phyloP scores from a whole-genome alignment of 2,329 filamentous ascomycete species.

The Verticillium nonalfalfae region DNA sequence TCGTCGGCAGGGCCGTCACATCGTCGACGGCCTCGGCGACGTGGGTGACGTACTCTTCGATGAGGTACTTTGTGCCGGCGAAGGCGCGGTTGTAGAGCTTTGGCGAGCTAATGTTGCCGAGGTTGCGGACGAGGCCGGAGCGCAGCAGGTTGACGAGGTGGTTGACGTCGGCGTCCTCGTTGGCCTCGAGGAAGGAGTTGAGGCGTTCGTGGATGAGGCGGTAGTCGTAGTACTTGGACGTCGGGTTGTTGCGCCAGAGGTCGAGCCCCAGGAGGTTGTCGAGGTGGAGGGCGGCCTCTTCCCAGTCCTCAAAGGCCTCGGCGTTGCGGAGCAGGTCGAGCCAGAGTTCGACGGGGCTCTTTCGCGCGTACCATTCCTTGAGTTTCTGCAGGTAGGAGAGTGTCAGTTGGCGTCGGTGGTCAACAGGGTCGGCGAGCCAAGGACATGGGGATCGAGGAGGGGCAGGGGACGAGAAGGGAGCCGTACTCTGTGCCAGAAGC shows the following conservation, averaged over 20 bases:
- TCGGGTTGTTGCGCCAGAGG: constrained; percentile 77
- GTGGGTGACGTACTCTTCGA: constrained; percentile 84
- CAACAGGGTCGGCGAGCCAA: too few relatives aligned
- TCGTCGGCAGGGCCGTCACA: constrained; percentile 61
- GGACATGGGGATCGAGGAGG: not conserved
- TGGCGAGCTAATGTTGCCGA: constrained; percentile 83
- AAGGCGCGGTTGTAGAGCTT: constrained; percentile 80
- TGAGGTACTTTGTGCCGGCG: constrained; percentile 81
- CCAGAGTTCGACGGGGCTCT: constrained; percentile 59
- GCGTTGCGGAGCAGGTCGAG: constrained; percentile 60
- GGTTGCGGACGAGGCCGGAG: constrained; percentile 72
- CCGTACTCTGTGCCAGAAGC: constrained; percentile 57
- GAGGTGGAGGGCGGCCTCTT: constrained; percentile 74
- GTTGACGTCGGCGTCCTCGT: constrained; percentile 66
- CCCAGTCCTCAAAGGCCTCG: constrained; percentile 76
- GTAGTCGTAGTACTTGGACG: constrained; percentile 80
- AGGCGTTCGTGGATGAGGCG: constrained; percentile 74
- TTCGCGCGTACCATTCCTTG: constrained; percentile 59
- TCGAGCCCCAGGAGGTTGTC: constrained; percentile 77
- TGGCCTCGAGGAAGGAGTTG: constrained; percentile 61
- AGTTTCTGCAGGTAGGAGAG: constrained; percentile 48
- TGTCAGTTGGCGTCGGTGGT: not conserved
- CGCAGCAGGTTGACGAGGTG: constrained; percentile 73
- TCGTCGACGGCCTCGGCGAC: constrained; percentile 77
- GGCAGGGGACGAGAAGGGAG: not conserved